Evolutionary conservation across 768 basidiomycete genomes (phyloP), one percentile per base, ranked within the genome.

Genomic region (Mycena rebaudengoi): DNA sequence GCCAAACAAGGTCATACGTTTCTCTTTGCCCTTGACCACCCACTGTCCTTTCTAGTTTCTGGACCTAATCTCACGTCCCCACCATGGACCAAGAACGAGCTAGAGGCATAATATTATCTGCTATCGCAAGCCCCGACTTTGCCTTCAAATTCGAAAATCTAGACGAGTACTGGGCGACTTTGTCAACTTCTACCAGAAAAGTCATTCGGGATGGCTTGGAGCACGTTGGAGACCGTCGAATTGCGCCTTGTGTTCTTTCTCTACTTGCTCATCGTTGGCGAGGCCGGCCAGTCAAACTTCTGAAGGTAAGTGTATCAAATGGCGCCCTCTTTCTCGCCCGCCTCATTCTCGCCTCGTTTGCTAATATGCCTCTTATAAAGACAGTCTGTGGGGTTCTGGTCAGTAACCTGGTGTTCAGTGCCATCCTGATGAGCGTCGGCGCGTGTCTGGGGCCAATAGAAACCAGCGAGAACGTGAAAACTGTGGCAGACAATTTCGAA

Each of bases 71-170:
- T 43, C n/a, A 43, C 18, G 40, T 43, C 18, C 23, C 7, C 18
- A 43, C 7, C 18, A 43, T 37, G 35, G 35, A 18, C 11, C 40
- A 7, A 43, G 6, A 43, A 7, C 35, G 23, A 32, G 32, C 52
- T 41, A 48, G 46, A 40, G 41, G 28, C 23, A 58, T 48, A n/a
- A 20, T 58, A 25, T 21, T 51, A 44, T 29, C n/a, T 2, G 48
- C 59, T 6, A 60, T 52, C 29, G 49, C 59, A 16, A 51, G 49
- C 21, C 58, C 58, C 28, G 29, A 43, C 18, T 60, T 60, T 35
- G 29, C 39, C 14, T 60, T 52, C 26, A 30, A 26, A 6, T 55
- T 55, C 21, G 53, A 55, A 29, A 10, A n/a, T 5, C 5, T n/a
- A 33, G 40, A 41, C 21, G 3, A 5, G 14, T 41, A 54, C 32